Base-by-base conservation (phyloP, 1,139 yeast genomes). In the Yamadazyma atlantica region DNA sequence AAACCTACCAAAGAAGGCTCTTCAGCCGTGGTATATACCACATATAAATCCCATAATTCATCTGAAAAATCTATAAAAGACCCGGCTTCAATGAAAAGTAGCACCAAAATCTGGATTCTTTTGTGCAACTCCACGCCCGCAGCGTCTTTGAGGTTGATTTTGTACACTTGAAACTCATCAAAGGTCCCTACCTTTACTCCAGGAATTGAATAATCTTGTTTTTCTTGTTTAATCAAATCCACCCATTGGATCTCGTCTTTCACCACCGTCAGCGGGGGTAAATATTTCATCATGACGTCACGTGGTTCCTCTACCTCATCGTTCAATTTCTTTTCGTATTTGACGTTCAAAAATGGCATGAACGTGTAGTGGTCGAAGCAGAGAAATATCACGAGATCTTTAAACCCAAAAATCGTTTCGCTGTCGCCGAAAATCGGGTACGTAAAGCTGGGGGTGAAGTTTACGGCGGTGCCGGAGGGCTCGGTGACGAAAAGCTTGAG, bases 401-500 rank as follows among this genome's bases (percentile, higher is more conserved):
- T 73, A 57, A 79, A 94, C 2, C 99, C 99, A 57, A 81, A 88
- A 8, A 94, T 82, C 37, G 83, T 81, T 57, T 94, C 98, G 2
- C 88, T 74, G 39, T 89, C 96, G 8, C 97, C 97, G 65, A 80
- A 92, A 11, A 92, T 82, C 2, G 97, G 96, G 59, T 92, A 92
- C 1, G 97, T 90, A 62, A 87, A 90, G 14, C 65, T 58, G 0
- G 98, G 97, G 25, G 73, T 64, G 64, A 84, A 82, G 33, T 60
- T 58, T 3, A 76, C 64, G 12, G 83, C 77, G 2, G 78, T 75
- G 0, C 82, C 81, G 4, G 68, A 61, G 2, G 75, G 69, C 42
- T 80, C 82, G 2, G 85, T 78, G 22, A 69, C 48, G 39, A 55
- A 75, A 10, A 87, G 54, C 35, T 72, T 69, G 16, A 85, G 58